Evolutionary conservation across 139 green algal genomes (phyloP).

Genomic region (Coccomyxa sp.): DNA sequence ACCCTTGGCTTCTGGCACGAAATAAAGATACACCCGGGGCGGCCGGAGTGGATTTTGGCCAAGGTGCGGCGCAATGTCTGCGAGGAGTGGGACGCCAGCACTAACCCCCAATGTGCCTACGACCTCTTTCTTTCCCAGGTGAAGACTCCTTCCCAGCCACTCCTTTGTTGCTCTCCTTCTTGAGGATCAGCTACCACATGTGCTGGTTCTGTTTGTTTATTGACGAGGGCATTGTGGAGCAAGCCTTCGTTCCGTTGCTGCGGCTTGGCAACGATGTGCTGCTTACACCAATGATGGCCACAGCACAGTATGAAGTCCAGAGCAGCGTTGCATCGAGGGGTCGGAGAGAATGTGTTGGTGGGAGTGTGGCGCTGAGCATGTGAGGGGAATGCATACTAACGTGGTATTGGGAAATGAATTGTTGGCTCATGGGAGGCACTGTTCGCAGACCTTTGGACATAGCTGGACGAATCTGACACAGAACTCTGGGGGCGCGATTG

Average conservation of each 20-base stretch:
- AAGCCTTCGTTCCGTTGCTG: neutral
- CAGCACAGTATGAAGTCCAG: no score
- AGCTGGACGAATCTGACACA: conserved; percentile 82
- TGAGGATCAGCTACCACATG: neutral
- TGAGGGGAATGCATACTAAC: neutral
- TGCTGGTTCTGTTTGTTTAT: neutral
- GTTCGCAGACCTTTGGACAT: conserved; percentile 41
- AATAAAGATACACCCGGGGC: conserved; percentile 37
- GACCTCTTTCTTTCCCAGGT: conserved; percentile 70
- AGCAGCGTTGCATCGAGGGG: no score
- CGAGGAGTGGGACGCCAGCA: conserved; percentile 12
- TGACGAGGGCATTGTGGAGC: neutral
- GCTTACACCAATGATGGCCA: no score
- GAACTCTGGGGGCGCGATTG: conserved; percentile 57
- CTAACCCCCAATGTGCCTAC: conserved; percentile 37
- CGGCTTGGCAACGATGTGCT: no score
- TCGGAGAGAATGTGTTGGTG: neutral
- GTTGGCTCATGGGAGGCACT: neutral
- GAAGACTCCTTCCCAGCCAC: neutral
- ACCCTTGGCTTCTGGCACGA: conserved; percentile 34
- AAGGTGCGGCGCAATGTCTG: conserved; percentile 38
- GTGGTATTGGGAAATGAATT: neutral
- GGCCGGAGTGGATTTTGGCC: conserved; percentile 42
- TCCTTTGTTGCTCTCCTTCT: neutral
- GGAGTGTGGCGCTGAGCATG: neutral